Conservation (phyloP, 208 protist genomes). For the Entamoeba invadens region DNA sequence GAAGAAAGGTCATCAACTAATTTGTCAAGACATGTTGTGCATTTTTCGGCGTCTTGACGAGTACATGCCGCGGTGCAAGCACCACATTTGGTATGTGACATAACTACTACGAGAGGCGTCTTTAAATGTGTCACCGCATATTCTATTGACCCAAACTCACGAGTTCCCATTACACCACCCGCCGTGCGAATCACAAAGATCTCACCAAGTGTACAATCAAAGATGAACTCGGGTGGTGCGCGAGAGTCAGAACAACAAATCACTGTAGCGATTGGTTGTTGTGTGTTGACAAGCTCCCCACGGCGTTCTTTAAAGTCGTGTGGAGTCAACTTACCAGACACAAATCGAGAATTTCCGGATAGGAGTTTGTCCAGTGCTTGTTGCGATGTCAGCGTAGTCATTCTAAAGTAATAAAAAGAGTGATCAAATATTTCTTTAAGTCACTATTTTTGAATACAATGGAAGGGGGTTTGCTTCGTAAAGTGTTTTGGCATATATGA, state of each 20-base stretch:
- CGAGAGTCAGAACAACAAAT: background rate
- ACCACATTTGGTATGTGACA: background rate
- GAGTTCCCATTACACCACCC: background rate
- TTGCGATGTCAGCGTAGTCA: background rate
- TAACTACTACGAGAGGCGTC: background rate
- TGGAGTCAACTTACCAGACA: background rate
- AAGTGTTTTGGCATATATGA: too few relatives aligned
- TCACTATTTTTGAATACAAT: too few relatives aligned
- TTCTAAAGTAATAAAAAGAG: too few relatives aligned
- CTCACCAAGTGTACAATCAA: background rate
- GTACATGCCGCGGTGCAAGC: background rate
- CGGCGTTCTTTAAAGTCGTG: background rate
- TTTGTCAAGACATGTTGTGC: background rate
- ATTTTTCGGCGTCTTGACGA: background rate
- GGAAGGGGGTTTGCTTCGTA: too few relatives aligned
- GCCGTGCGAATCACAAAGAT: background rate
- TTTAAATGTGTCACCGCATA: background rate
- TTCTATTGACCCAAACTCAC: background rate
- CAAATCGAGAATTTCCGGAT: background rate
- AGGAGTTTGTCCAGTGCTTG: background rate
- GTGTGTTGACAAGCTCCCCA: background rate
- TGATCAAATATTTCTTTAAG: too few relatives aligned
- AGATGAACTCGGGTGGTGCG: background rate
- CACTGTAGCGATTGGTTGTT: background rate
- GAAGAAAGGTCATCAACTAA: background rate